Percentiles rank a stretch among this genome's conserved stretches.
These are phyloP conservation scores for Schizosaccharomyces osmophilus DNA, from an alignment of 805 yeast species.

Conservation along the genomic window DNA sequence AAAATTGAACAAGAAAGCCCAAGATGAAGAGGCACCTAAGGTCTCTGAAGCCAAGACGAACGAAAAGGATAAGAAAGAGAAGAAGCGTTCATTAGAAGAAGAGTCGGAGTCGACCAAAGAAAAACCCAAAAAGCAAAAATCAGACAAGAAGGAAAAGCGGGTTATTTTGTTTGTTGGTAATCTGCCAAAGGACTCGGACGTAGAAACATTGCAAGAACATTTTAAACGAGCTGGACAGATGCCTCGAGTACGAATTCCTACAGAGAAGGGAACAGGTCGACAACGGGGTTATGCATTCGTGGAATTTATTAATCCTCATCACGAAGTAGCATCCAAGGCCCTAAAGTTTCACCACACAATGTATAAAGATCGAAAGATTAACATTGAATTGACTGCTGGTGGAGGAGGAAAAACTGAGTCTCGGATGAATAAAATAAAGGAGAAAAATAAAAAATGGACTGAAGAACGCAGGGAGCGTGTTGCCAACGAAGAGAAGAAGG, in stretches of 20 bases:
- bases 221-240: constrained; percentile 47
- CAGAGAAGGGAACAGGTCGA: constrained; percentile 18
- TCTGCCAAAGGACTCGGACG: constrained; percentile 47
- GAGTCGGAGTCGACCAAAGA: background rate
- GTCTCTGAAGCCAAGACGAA: background rate
- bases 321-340: constrained; percentile 50
- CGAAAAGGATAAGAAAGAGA: background rate
- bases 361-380: constrained; percentile 51
- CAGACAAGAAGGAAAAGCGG: constrained; percentile 1
- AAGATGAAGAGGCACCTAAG: background rate
- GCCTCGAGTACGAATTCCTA: constrained; percentile 49
- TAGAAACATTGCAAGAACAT: constrained; percentile 39
- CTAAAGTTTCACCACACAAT: constrained; percentile 58
- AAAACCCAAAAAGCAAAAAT: background rate
- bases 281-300: constrained; percentile 71
- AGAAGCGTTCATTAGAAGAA: no score
- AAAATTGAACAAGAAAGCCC: background rate
- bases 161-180: constrained; percentile 72
- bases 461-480: constrained; percentile 43
- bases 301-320: constrained; percentile 37
- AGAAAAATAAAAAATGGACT: constrained; percentile 51
- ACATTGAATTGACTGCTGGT: constrained; percentile 90
- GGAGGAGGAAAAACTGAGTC: constrained; percentile 63
- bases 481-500: constrained; percentile 16
- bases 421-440: constrained; percentile 35